Evolutionary conservation across 306 rosid species (phyloP), one percentile per base, ranked within the genome.

Genomic region (Vigna mungo): DNA sequence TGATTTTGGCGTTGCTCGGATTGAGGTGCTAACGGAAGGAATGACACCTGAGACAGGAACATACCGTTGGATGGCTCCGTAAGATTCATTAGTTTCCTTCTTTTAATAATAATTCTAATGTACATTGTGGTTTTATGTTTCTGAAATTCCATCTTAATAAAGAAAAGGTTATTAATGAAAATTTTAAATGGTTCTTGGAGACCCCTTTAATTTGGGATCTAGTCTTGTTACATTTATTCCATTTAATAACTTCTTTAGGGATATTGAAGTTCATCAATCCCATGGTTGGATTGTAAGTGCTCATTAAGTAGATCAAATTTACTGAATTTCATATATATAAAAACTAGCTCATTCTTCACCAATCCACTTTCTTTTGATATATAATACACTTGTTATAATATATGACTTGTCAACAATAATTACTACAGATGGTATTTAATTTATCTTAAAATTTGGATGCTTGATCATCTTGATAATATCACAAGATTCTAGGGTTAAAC

Each of bases 31-130:
- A 90, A 95, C 99, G 3, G 99, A 95, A 88, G 99, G 99, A 84
- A 95, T 95, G 99, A 95, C 99, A 17, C 99, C 99, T 2, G 99
- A 92, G 84, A 95, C 99, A 71, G 99, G 99, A 78, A 95, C 99
- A 5, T 95, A 95, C 78, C 99, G 99, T 69, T 95, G 99, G 99
- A 95, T 95, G 99, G 99, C 99, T 70, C 99, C 99, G 99, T 95
- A 92, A 89, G 99, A 62, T 81, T 82, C 72, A 75, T 69, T 20
- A 23, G 75, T 71, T 69, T 67, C 63, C 23, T 14, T 69, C 52
- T 52, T 2, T 46, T 62, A 16, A 65, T n/a, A 9, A 59, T 65
- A 6, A 25, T 30, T 43, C 41, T 39, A n/a, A 6, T 78, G 8
- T 48, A 17, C 74, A 10, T 44, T 53, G 49, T 15, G 4, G 1